Evolutionary conservation across 805 yeast genomes (phyloP).

Genomic region (Yamadazyma nakazawae): DNA sequence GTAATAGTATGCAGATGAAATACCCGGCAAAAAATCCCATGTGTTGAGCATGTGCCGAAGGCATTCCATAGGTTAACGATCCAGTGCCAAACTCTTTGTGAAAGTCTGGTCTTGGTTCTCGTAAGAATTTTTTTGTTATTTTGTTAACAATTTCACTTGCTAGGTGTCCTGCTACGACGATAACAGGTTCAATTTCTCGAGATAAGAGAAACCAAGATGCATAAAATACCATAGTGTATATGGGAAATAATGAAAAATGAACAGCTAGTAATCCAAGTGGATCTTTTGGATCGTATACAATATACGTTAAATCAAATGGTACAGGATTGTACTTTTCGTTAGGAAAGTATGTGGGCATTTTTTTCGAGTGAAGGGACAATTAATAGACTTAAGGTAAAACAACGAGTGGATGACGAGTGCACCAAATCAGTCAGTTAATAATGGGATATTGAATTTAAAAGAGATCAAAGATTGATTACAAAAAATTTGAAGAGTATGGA

Average conservation of each 20-base stretch:
- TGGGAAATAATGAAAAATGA: constrained; percentile 76
- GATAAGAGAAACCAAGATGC: constrained; percentile 80
- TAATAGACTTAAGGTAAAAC: not conserved
- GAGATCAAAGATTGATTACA: not conserved
- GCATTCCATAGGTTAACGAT: constrained; percentile 81
- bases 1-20: constrained; percentile 42
- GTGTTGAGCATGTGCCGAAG: constrained; percentile 94
- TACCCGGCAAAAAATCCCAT: constrained; percentile 81
- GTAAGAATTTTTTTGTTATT: constrained; percentile 57
- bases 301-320: constrained; percentile 85
- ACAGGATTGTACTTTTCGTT: constrained; percentile 28
- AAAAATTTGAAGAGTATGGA: not conserved
- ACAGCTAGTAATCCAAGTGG: constrained; percentile 59
- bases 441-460: not conserved
- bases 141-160: constrained; percentile 71
- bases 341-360: constrained; percentile 17
- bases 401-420: not conserved
- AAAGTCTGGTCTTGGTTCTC: constrained; percentile 72
- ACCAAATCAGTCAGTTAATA: not conserved
- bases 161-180: constrained; percentile 84
- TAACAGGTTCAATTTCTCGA: constrained; percentile 80
- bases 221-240: constrained; percentile 71
- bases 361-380: not conserved
- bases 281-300: constrained; percentile 71
- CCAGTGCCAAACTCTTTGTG: constrained; percentile 44